Conservation (phyloP, 176 grass and related monocot species). For the Canna indica region DNA sequence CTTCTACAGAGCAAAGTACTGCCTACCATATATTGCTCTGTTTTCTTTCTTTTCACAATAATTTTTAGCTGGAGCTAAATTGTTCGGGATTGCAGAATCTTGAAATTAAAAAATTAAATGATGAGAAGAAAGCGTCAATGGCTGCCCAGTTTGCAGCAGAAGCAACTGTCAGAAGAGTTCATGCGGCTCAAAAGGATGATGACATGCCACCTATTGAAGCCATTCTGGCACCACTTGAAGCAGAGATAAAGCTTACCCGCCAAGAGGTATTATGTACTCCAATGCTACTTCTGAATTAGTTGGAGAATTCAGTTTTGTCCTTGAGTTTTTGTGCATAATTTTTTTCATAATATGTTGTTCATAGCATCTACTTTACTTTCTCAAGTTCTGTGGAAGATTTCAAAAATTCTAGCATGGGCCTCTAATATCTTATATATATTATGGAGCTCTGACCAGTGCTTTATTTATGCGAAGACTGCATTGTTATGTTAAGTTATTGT, state of each 20-base stretch:
- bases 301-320: neutral
- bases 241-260: slow-evolving; percentile 76
- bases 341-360: neutral
- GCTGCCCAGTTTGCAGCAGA: slow-evolving; percentile 94
- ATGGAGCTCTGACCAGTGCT: no score
- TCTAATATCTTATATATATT: no score
- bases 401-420: no score
- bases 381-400: neutral
- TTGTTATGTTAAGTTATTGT: no score
- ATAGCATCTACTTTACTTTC: neutral
- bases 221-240: slow-evolving; percentile 95
- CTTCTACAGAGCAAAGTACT: slow-evolving; percentile 10
- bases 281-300: neutral
- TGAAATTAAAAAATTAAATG: slow-evolving; percentile 90
- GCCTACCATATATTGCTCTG: neutral
- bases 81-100: slow-evolving; percentile 50
- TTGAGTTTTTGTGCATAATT: neutral
- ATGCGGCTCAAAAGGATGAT: slow-evolving; percentile 93
- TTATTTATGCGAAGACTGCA: no score
- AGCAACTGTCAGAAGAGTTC: slow-evolving; percentile 82
- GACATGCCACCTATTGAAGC: slow-evolving; percentile 97
- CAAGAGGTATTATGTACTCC: slow-evolving; percentile 58
- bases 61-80: neutral
- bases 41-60: neutral
- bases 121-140: slow-evolving; percentile 85